Percentiles rank a stretch among this genome's conserved stretches.
Evolutionary conservation across 176 grass and related monocot genomes (phyloP).

Genomic region (Miscanthus lutarioriparius): DNA sequence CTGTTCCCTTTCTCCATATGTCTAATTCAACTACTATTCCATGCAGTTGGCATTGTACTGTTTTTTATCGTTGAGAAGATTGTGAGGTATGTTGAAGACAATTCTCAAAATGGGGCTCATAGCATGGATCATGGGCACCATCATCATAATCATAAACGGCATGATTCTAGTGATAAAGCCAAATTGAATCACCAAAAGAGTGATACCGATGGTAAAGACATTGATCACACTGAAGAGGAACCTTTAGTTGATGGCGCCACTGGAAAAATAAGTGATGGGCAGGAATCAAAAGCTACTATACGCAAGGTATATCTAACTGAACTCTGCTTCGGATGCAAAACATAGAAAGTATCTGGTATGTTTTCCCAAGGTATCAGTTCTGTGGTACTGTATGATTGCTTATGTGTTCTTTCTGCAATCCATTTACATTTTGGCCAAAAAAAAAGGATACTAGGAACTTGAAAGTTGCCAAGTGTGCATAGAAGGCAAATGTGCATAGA

Average conservation of each 20-base stretch:
- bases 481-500: neutral
- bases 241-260: constrained; percentile 27
- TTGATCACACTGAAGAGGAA: constrained; percentile 8
- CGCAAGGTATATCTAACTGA: constrained; percentile 63
- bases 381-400: neutral
- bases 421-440: neutral
- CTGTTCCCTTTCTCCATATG: neutral
- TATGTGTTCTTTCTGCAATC: neutral
- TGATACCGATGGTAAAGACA: constrained; percentile 28
- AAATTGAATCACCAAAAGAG: constrained; percentile 35
- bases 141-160: constrained; percentile 69
- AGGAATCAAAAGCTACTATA: constrained; percentile 53
- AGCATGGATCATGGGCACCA: constrained; percentile 67
- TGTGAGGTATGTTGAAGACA: constrained; percentile 91
- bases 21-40: constrained; percentile 19
- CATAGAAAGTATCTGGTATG: neutral
- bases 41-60: constrained; percentile 92
- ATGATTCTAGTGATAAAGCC: constrained; percentile 39
- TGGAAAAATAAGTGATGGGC: constrained; percentile 41
- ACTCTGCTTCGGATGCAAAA: constrained; percentile 6
- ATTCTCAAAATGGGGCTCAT: constrained; percentile 49
- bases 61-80: constrained; percentile 98
- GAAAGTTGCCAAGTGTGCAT: neutral
- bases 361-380: neutral
- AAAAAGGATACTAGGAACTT: neutral